These are phyloP conservation scores for Aureobasidium leucospermi DNA, from an alignment of 2,329 filamentous ascomycete genomes.

Conservation along the genomic window DNA sequence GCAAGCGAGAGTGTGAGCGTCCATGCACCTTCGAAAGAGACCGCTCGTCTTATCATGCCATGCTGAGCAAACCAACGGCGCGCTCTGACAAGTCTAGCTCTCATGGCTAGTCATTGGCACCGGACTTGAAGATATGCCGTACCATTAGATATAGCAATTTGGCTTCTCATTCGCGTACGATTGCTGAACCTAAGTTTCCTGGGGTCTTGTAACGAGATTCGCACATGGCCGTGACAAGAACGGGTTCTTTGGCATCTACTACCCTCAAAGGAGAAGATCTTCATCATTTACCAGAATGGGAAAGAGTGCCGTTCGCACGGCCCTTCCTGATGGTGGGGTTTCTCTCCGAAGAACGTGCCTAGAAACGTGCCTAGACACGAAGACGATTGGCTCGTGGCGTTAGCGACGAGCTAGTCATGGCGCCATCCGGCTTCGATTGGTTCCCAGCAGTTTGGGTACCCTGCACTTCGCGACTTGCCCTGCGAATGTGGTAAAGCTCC, in stretches of 20 bases:
- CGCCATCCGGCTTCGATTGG: slow-evolving; percentile 4
- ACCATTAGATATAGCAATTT: not conserved
- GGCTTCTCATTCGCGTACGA: not conserved
- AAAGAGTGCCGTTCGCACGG: not conserved
- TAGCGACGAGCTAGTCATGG: not conserved
- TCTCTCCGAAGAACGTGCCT: not conserved
- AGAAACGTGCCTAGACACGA: not conserved
- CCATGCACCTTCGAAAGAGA: not conserved
- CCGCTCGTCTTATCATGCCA: not conserved
- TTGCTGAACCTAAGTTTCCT: not conserved
- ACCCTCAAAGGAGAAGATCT: not conserved
- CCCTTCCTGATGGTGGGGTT: not conserved
- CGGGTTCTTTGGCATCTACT: not conserved
- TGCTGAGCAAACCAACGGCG: not conserved
- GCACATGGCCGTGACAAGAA: not conserved
- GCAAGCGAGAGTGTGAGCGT: not conserved
- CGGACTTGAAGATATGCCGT: not conserved
- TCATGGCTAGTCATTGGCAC: not conserved
- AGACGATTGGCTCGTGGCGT: not conserved
- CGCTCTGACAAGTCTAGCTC: not conserved
- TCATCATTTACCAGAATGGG: not conserved
- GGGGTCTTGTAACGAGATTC: not conserved
- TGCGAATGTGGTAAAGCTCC: not conserved
- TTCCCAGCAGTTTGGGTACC: not conserved
- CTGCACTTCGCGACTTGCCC: not conserved